A percentile compares a stretch with the other conserved stretches of the same genome.
These are phyloP conservation scores for Candida ipomoeae DNA, from an alignment of 805 yeast genomes.

Conservation along the genomic window DNA sequence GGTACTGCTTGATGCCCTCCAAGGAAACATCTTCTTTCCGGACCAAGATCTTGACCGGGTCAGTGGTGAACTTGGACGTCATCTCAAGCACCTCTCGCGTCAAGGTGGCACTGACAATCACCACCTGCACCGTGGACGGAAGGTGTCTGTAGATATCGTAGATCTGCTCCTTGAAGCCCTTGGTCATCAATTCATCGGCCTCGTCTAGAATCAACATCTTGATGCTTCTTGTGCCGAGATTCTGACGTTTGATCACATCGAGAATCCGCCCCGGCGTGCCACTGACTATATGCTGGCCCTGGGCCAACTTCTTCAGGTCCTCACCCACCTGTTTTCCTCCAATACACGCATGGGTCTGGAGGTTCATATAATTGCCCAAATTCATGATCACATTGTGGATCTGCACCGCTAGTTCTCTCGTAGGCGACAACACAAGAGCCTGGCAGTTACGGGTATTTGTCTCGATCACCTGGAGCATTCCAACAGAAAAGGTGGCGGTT, in stretches of 20 bases:
- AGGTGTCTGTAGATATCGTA: constrained; percentile 83
- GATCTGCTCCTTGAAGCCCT: constrained; percentile 94
- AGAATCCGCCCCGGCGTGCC: constrained; percentile 97
- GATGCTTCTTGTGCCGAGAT: constrained; percentile 65
- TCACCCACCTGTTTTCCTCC: constrained; percentile 87
- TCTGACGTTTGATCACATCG: constrained; percentile 86
- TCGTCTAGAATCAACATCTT: constrained; percentile 92
- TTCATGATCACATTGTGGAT: constrained; percentile 84
- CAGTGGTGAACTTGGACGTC: constrained; percentile 85
- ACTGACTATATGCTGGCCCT: constrained; percentile 86
- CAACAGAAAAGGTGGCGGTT: constrained; percentile 96
- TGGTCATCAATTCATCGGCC: constrained; percentile 90
- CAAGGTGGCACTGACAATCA: constrained; percentile 91
- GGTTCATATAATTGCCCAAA: constrained; percentile 83
- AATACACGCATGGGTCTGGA: constrained; percentile 84
- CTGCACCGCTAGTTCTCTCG: constrained; percentile 93
- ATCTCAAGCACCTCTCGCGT: constrained; percentile 88
- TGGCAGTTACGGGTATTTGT: constrained; percentile 70
- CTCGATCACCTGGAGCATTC: constrained; percentile 85
- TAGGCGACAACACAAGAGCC: constrained; percentile 89
- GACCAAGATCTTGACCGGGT: constrained; percentile 91
- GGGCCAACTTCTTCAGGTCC: constrained; percentile 69
- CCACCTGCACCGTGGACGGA: constrained; percentile 87
- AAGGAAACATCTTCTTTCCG: constrained; percentile 91
- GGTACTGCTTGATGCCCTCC: constrained; percentile 92